Conservation (phyloP, 805 yeast species). For the Ogataea parapolymorpha region DNA sequence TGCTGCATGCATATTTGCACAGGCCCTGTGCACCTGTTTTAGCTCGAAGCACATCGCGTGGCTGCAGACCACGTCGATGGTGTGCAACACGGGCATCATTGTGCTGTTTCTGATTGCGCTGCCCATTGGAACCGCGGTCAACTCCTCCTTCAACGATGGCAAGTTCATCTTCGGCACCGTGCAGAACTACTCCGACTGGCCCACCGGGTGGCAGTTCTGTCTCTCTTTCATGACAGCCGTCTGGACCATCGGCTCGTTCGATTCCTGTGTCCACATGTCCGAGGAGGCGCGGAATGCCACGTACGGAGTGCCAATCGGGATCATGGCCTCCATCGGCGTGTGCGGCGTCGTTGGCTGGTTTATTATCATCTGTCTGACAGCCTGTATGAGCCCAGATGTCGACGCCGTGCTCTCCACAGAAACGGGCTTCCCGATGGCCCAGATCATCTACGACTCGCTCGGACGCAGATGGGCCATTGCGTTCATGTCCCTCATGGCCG, state of each 20-base stretch:
- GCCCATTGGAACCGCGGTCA: constrained; percentile 54
- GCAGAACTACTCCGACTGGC: constrained; percentile 52
- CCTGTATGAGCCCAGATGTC: constrained; percentile 49
- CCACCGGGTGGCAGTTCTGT: constrained; percentile 55
- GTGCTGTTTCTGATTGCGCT: constrained; percentile 57
- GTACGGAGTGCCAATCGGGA: constrained; percentile 62
- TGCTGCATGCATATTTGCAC: constrained; percentile 55
- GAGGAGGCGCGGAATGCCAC: constrained; percentile 68
- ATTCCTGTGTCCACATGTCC: constrained; percentile 68
- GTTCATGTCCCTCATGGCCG: constrained; percentile 53
- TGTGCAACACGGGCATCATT: constrained; percentile 50
- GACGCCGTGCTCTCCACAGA: constrained; percentile 39
- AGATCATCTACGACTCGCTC: constrained; percentile 56
- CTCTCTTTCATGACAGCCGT: constrained; percentile 54
- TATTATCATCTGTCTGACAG: constrained; percentile 50
- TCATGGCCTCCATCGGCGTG: constrained; percentile 52
- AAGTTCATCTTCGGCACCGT: constrained; percentile 52
- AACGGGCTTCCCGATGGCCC: constrained; percentile 65
- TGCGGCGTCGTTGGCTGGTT: constrained; percentile 60
- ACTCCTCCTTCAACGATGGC: constrained; percentile 45
- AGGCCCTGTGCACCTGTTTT: constrained; percentile 49
- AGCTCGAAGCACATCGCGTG: constrained; percentile 56
- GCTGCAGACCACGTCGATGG: constrained; percentile 57
- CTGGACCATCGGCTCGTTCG: constrained; percentile 76
- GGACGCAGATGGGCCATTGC: constrained; percentile 66